Percentiles rank a stretch among this genome's conserved stretches.
These are phyloP conservation scores for Hymenoscyphus scutula DNA, from an alignment of 2,329 filamentous ascomycete genomes.

Conservation along the genomic window DNA sequence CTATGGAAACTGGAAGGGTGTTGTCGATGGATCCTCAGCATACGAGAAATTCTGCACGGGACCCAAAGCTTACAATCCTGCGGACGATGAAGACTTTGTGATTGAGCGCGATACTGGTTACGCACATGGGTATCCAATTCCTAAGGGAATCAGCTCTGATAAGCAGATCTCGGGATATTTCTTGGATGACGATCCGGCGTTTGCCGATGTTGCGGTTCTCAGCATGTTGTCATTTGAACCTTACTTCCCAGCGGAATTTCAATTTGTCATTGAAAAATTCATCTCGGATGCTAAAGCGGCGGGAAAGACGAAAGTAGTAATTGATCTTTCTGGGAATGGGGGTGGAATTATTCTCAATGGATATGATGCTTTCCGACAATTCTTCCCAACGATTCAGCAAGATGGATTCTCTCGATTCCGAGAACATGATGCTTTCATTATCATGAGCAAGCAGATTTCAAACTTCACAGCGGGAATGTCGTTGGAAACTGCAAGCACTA, in stretches of 20 bases:
- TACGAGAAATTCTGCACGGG: conserved; percentile 28
- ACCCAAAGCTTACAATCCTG: conserved; percentile 24
- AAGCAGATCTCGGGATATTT: conserved; percentile 31
- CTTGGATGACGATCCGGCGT: conserved; percentile 22
- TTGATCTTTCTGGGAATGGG: conserved; percentile 59
- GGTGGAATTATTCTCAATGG: conserved; percentile 52
- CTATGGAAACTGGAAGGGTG: conserved; percentile 31
- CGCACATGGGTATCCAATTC: conserved; percentile 27
- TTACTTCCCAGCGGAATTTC: conserved; percentile 25
- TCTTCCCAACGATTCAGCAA: conserved; percentile 34
- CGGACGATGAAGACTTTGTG: conserved; percentile 7
- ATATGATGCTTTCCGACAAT: conserved; percentile 48
- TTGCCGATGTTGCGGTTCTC: conserved; percentile 30
- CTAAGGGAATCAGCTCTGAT: conserved; percentile 27
- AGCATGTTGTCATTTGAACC: conserved; percentile 28
- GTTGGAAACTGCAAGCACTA: conserved; percentile 19
- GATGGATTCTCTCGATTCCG: conserved; percentile 26
- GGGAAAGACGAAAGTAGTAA: conserved; percentile 57
- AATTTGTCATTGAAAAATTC: conserved; percentile 36
- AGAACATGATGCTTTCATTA: conserved; percentile 26
- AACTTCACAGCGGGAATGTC: conserved; percentile 20
- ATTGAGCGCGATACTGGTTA: conserved; percentile 1
- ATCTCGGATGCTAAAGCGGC: conserved; percentile 45
- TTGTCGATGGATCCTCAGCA: conserved; percentile 27
- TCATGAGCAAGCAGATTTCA: conserved; percentile 23